Conservation (phyloP, 1,284 basidiomycete species). For the Cryptococcus jaspeensis region DNA sequence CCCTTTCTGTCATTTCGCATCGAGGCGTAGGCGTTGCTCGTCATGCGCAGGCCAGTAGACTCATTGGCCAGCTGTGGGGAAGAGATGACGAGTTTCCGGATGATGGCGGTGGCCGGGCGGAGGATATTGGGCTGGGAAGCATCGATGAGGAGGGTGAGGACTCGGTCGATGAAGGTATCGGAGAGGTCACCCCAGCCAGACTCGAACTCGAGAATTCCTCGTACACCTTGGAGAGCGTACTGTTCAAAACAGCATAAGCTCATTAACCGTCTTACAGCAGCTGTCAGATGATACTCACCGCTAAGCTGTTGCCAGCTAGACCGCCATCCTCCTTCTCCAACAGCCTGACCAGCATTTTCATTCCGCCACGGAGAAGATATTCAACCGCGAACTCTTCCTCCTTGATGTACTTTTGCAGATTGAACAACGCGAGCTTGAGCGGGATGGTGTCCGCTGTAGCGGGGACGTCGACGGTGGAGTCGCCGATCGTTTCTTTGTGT, state of each 20-base stretch:
- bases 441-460: conserved; percentile 38
- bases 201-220: conserved; percentile 44
- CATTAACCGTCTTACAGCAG: conserved; percentile 3
- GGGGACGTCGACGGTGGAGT: conserved; percentile 14
- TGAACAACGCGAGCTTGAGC: conserved; percentile 56
- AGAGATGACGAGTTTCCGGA: conserved; percentile 45
- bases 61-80: conserved; percentile 20
- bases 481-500: conserved; percentile 9
- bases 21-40: conserved; percentile 10
- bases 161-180: conserved; percentile 38
- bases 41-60: conserved; percentile 10
- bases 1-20: conserved; percentile 21
- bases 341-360: conserved; percentile 70
- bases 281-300: conserved; percentile 55
- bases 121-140: conserved; percentile 82
- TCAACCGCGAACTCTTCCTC: conserved; percentile 85
- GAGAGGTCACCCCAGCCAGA: conserved; percentile 39
- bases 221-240: conserved; percentile 44
- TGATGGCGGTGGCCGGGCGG: conserved; percentile 76
- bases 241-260: conserved; percentile 4
- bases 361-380: conserved; percentile 73
- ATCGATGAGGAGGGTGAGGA: conserved; percentile 78
- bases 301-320: conserved; percentile 73
- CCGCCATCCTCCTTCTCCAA: conserved; percentile 60
- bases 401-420: conserved; percentile 81